These are phyloP conservation scores for Albophoma yamanashiensis DNA, from an alignment of 2,329 filamentous ascomycete genomes.

Conservation along the genomic window DNA sequence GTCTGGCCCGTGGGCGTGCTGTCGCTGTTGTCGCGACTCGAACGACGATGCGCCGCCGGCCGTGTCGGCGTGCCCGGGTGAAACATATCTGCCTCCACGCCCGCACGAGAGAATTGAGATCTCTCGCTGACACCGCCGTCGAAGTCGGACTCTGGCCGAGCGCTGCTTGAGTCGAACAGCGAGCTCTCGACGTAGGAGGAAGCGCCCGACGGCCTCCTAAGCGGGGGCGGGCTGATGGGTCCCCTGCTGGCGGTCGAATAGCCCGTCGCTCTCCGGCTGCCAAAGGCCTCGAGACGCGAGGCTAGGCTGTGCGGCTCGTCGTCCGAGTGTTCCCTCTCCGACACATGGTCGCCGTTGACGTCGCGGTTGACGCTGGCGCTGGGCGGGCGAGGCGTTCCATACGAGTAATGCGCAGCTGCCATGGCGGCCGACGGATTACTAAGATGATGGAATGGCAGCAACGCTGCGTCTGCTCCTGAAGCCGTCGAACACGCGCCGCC, in stretches of 20 bases:
- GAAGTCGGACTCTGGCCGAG: neutral
- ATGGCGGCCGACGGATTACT: neutral
- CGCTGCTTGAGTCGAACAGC: neutral
- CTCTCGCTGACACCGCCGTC: neutral
- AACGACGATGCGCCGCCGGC: conserved; percentile 3
- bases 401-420: neutral
- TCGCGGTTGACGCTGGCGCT: neutral
- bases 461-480: neutral
- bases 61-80: conserved; percentile 10
- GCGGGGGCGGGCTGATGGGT: conserved; percentile 17
- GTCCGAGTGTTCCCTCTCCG: neutral
- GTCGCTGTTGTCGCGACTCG: conserved; percentile 4
- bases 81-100: neutral
- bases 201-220: conserved; percentile 9
- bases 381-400: neutral
- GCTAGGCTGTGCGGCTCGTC: neutral
- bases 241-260: conserved; percentile 3
- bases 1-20: conserved; percentile 12
- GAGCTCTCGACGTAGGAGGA: neutral
- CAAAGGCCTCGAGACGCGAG: conserved; percentile 2
- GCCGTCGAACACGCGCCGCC: neutral
- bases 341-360: neutral
- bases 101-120: neutral
- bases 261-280: conserved; percentile 1
- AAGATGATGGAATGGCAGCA: neutral